phyloP scores from a whole-genome alignment of 2,329 filamentous ascomycete species.

The Nigrospora osmanthi region DNA sequence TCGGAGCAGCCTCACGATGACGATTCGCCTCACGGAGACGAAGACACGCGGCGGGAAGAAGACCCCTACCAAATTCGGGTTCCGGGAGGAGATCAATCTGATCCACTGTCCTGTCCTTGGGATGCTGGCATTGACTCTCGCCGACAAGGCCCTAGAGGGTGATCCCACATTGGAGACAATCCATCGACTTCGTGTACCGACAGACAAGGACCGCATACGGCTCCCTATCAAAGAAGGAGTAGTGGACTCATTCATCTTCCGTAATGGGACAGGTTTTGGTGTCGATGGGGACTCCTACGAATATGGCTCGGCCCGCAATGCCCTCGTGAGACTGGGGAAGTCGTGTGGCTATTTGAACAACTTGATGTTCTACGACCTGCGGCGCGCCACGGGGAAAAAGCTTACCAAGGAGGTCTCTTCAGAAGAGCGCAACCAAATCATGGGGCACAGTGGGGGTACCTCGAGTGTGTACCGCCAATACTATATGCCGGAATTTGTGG shows the following conservation, averaged over 20 bases:
- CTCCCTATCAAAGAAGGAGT: no score
- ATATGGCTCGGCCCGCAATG: background rate
- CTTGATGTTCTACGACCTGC: background rate
- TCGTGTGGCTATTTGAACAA: background rate
- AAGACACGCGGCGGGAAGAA: conserved; percentile 14
- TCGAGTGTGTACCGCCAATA: conserved; percentile 8
- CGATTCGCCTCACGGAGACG: conserved; percentile 15
- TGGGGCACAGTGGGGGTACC: conserved; percentile 5
- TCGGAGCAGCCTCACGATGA: conserved; percentile 11
- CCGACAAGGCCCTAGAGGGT: conserved; percentile 10
- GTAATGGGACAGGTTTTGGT: no score
- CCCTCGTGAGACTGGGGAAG: background rate
- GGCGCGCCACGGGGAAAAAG: background rate
- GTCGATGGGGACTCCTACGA: background rate
- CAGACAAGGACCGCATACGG: no score
- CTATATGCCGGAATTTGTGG: conserved; percentile 11
- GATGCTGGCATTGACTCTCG: conserved; percentile 14
- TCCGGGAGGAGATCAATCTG: conserved; percentile 13
- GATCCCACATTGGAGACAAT: no score
- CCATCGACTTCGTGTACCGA: no score
- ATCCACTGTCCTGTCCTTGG: conserved; percentile 10
- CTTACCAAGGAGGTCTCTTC: conserved; percentile 9
- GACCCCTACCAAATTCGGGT: conserved; percentile 14
- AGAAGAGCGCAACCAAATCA: conserved; percentile 10
- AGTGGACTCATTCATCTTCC: no score